Evolutionary conservation across 2,329 filamentous ascomycete genomes (phyloP).

Genomic region (Ophiostoma sp.): DNA sequence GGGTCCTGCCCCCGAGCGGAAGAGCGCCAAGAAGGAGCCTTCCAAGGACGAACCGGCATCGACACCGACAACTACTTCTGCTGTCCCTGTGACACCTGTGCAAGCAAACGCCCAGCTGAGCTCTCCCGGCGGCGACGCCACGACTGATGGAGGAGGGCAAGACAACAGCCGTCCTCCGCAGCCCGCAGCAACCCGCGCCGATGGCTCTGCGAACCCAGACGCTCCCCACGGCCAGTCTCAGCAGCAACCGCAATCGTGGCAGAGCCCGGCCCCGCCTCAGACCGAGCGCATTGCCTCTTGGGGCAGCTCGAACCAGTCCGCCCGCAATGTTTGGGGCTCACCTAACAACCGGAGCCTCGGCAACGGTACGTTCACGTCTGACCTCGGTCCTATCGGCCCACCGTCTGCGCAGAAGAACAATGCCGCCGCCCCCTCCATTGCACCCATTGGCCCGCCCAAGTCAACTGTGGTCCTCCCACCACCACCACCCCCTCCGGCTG

Average conservation of each 20-base stretch:
- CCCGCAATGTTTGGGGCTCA: conserved; percentile 72
- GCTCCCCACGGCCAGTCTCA: conserved; percentile 32
- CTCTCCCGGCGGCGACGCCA: neutral
- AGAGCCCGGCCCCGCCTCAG: conserved; percentile 40
- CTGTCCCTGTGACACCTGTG: neutral
- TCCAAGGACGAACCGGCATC: conserved; percentile 42
- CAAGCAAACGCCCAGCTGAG: neutral
- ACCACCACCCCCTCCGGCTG: conserved; percentile 10
- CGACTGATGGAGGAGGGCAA: neutral
- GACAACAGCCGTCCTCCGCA: neutral
- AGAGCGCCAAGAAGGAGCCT: conserved; percentile 56
- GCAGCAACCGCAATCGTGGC: conserved; percentile 38
- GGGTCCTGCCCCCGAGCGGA: conserved; percentile 63
- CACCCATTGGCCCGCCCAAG: conserved; percentile 39
- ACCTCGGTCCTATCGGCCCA: conserved; percentile 53
- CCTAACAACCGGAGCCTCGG: conserved; percentile 71
- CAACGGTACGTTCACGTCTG: conserved; percentile 73
- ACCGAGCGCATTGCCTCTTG: conserved; percentile 53
- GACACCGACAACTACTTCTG: neutral
- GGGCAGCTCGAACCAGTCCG: conserved; percentile 46
- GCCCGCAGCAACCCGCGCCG: neutral
- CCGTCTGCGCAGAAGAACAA: conserved; percentile 32
- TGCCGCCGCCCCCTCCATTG: conserved; percentile 38
- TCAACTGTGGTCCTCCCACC: conserved; percentile 3
- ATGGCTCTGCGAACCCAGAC: neutral